Percentiles rank a stretch among this genome's conserved stretches.
These are phyloP conservation scores for Suhomyces faveliae DNA, from an alignment of 805 yeast genomes.

Conservation along the genomic window DNA sequence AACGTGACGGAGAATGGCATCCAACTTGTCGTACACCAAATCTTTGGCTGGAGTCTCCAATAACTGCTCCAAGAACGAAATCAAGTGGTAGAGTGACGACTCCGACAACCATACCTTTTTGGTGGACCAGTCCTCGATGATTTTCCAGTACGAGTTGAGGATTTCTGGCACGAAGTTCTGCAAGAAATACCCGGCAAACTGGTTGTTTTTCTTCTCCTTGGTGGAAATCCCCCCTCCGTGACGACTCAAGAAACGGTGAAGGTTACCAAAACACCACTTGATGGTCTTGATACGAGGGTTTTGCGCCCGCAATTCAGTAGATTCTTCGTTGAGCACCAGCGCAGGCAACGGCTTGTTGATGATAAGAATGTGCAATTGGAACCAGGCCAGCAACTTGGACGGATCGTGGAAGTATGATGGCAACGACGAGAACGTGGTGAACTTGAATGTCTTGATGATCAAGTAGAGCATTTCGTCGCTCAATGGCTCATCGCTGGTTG, in stretches of 20 bases:
- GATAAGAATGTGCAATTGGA: slow-evolving; percentile 36
- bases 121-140: slow-evolving; percentile 42
- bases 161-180: slow-evolving; percentile 42
- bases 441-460: slow-evolving; percentile 42
- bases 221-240: slow-evolving; percentile 45
- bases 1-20: slow-evolving; percentile 40
- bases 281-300: slow-evolving; percentile 45
- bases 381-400: slow-evolving; percentile 41
- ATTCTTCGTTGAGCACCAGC: slow-evolving; percentile 31
- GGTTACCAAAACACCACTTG: slow-evolving; percentile 46
- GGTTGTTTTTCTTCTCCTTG: slow-evolving; percentile 23
- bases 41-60: slow-evolving; percentile 40
- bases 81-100: slow-evolving; percentile 40
- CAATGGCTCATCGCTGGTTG: slow-evolving; percentile 12
- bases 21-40: slow-evolving; percentile 37
- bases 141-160: slow-evolving; percentile 41
- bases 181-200: slow-evolving; percentile 34
- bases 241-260: slow-evolving; percentile 40
- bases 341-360: slow-evolving; percentile 41
- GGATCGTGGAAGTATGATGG: slow-evolving; percentile 38
- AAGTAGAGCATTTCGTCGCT: slow-evolving; percentile 39
- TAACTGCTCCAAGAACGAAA: slow-evolving; percentile 42
- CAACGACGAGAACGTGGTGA: slow-evolving; percentile 35
- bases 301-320: slow-evolving; percentile 25
- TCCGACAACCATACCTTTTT: slow-evolving; percentile 41